Base-by-base conservation (phyloP, 2,329 filamentous ascomycete species). In the Beauveria scarabaeidicola region DNA sequence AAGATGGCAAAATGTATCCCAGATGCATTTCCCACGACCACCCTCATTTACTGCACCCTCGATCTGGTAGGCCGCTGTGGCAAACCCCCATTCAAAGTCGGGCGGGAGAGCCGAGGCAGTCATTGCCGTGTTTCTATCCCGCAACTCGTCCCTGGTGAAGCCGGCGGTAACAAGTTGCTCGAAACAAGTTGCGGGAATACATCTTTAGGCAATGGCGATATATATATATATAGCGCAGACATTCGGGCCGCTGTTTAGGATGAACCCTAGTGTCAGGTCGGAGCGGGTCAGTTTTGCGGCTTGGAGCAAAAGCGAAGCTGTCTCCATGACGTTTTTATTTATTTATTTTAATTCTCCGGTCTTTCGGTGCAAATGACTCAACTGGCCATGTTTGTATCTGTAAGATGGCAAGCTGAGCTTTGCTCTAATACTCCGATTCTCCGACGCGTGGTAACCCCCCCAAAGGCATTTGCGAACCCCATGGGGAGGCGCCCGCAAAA, bases 11-110 rank as follows among this genome's bases (percentile, higher is more conserved):
- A 73, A 76, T 0, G 63, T 70, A 61, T 78, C 75, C 75, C 75
- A 78, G 32, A 77, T 76, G 13, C 74, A 75, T 19, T 69, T 66
- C 4, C 75, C 76, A 36, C 74, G 74, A 3, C 75, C 75, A 43
- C 75, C 74, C 50, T 71, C 65, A 1, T 69, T 63, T n/a, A 72
- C 73, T 7, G 70, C 75, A 15, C 76, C 76, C 63, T 78, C 76
- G n/a, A 77, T 72, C 61, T 78, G 76, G 61, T 76, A 74, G 1
- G 76, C 70, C 0, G 75, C 74, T 0, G 75, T 78, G 15, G 75
- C 74, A 53, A 72, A 74, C 1, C 76, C 75, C 66, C 72, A 75
- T 55, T 70, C 62, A 54, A 78, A 77, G 61, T 74, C 68, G 5
- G 62, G 60, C 3, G 72, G 71, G 1, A 76, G 66, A n/a, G 63